Conservation (phyloP, 441 rosid genomes). For the Bruguiera hainesii region DNA sequence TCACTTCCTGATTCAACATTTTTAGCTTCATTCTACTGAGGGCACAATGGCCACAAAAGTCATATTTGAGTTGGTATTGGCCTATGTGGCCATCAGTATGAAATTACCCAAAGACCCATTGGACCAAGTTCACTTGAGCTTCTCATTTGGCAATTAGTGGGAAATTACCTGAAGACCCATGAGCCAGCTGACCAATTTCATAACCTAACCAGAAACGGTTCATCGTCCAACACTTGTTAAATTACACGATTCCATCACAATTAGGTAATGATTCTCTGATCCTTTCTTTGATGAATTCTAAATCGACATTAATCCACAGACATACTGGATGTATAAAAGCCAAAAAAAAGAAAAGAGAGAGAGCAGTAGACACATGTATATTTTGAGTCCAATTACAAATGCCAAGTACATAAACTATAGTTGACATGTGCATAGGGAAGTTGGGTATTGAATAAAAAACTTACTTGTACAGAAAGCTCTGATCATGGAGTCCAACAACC, state of each 20-base stretch:
- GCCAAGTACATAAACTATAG: not conserved
- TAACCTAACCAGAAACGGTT: slow-evolving; percentile 8
- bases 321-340: too few relatives aligned
- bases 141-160: not conserved
- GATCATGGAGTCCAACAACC: slow-evolving; percentile 84
- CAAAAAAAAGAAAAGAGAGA: too few relatives aligned
- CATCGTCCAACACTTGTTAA: not conserved
- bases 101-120: too few relatives aligned
- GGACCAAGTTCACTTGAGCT: not conserved
- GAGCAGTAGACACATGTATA: too few relatives aligned
- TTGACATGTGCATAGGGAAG: not conserved
- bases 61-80: too few relatives aligned
- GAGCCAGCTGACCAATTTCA: slow-evolving; percentile 13
- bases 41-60: too few relatives aligned
- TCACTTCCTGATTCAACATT: too few relatives aligned
- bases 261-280: not conserved
- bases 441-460: slow-evolving; percentile 2
- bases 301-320: too few relatives aligned
- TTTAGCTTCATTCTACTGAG: too few relatives aligned
- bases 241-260: not conserved
- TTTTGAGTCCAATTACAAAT: not conserved
- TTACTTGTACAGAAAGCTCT: slow-evolving; percentile 89
- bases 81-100: too few relatives aligned
- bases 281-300: too few relatives aligned
- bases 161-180: not conserved